Evolutionary conservation across 306 rosid species (phyloP).

Genomic region (Prunus armeniaca): DNA sequence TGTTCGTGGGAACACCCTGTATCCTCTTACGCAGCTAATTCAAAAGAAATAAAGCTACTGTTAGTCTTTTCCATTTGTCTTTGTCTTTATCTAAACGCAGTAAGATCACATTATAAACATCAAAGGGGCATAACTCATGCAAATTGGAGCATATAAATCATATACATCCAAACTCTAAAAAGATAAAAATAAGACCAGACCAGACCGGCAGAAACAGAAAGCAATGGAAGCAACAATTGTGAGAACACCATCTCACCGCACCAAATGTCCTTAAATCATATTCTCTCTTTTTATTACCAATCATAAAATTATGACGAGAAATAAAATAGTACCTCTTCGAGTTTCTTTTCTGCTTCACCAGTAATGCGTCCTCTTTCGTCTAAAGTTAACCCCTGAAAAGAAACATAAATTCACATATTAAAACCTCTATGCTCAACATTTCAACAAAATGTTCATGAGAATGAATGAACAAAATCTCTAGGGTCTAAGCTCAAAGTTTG

Average conservation of each 20-base stretch:
- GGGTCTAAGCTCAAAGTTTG: not conserved
- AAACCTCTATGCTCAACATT: not conserved
- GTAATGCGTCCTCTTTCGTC: slow-evolving; percentile 75
- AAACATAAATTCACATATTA: slow-evolving; percentile 22
- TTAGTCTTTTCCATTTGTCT: not conserved
- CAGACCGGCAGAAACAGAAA: slow-evolving; percentile 8
- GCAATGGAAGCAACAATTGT: not conserved
- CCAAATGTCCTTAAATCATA: not conserved
- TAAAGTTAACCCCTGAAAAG: slow-evolving; percentile 66
- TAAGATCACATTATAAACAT: not conserved
- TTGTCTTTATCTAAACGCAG: not conserved
- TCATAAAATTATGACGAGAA: slow-evolving; percentile 12
- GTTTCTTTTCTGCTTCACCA: slow-evolving; percentile 86
- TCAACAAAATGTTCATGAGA: not conserved
- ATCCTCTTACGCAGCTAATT: slow-evolving; percentile 75
- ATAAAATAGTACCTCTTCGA: slow-evolving; percentile 64
- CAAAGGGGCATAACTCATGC: not conserved
- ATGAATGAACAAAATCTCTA: not conserved
- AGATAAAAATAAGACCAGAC: not conserved
- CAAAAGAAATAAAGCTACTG: not conserved
- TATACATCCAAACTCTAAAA: not conserved
- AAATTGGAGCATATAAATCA: not conserved
- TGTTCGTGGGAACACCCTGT: slow-evolving; percentile 53
- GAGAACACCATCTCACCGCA: not conserved
- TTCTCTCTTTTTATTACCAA: slow-evolving; percentile 4